Evolutionary conservation across 1,284 basidiomycete species (phyloP).

Genomic region (Tausonia pullulans): DNA sequence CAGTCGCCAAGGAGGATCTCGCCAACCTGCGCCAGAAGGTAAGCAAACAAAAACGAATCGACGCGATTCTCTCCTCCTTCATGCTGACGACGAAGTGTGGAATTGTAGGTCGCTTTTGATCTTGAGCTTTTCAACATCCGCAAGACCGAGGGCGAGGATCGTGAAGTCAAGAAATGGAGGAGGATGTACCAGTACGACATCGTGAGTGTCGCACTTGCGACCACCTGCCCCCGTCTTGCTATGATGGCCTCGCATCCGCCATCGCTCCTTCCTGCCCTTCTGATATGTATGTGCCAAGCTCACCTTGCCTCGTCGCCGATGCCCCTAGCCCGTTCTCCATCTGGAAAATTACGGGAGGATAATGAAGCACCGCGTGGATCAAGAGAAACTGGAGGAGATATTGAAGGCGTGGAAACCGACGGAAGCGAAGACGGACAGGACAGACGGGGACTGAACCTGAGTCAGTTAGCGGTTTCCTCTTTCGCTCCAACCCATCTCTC

Average conservation of each 20-base stretch:
- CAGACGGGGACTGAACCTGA: neutral
- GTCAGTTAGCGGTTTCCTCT: neutral
- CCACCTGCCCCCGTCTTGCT: neutral
- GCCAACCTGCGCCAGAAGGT: neutral
- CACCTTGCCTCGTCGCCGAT: neutral
- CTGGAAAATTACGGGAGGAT: neutral
- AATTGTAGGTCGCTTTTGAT: neutral
- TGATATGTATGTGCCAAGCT: neutral
- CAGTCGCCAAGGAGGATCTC: constrained; percentile 1
- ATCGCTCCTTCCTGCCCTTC: neutral
- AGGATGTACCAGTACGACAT: constrained; percentile 11
- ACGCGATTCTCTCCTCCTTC: neutral
- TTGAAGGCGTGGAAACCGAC: neutral
- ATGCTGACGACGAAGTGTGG: neutral
- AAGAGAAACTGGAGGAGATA: neutral
- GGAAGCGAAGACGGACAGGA: neutral
- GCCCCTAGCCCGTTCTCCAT: neutral
- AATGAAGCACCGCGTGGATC: constrained; percentile 5
- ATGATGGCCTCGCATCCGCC: neutral
- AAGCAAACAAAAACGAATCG: neutral
- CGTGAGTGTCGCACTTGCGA: neutral
- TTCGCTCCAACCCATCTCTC: neutral
- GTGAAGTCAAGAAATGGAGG: constrained; percentile 8
- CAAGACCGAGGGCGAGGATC: neutral
- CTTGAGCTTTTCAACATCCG: constrained; percentile 12